Conservation (phyloP, 2,329 filamentous ascomycete species). For the Colletotrichum navitas region DNA sequence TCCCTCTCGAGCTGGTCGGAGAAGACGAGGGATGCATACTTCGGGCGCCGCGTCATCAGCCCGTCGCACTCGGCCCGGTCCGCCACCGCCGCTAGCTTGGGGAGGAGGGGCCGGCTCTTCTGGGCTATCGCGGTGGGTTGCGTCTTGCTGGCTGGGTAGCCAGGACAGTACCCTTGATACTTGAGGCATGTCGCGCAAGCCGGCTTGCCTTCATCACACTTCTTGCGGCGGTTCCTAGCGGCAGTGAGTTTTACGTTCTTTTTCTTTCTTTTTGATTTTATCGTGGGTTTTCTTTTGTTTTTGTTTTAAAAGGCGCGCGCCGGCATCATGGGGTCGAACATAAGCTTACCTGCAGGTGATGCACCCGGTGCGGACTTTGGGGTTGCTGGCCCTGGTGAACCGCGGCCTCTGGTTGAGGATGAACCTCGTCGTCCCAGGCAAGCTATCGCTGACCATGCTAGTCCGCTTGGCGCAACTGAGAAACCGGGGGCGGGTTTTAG, state of each 20-base stretch:
- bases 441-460: background rate
- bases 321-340: no score
- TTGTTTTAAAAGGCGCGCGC: background rate
- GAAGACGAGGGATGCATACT: constrained; percentile 18
- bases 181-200: constrained; percentile 30
- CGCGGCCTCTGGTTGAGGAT: background rate
- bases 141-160: constrained; percentile 8
- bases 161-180: constrained; percentile 22
- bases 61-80: background rate
- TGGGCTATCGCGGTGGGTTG: background rate
- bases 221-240: constrained; percentile 19
- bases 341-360: constrained; percentile 27
- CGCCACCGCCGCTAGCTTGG: background rate
- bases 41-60: constrained; percentile 9
- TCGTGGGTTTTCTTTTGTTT: background rate
- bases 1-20: constrained; percentile 28
- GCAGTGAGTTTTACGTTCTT: background rate
- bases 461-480: background rate
- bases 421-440: background rate
- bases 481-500: background rate
- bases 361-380: constrained; percentile 25
- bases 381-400: constrained; percentile 24
- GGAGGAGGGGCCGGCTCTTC: background rate
- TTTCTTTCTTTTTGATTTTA: no score
- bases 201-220: constrained; percentile 31